Evolutionary conservation across 257 asterid species (phyloP), one percentile per base, ranked within the genome.

Genomic region (Nemophila menziesii): DNA sequence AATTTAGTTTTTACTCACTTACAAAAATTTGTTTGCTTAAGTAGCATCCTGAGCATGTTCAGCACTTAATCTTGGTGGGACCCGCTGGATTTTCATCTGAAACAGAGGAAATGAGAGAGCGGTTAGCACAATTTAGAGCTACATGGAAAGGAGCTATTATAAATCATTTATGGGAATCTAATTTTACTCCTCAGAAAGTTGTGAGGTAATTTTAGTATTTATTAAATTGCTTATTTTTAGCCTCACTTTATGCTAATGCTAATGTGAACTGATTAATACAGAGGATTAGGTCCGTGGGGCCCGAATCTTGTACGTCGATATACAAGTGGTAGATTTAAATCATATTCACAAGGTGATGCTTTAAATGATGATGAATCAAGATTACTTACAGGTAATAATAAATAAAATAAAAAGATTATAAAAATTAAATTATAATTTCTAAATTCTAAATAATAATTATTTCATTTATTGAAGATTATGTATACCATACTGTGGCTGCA

Each of bases 161-260:
- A 29, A 80, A 84, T 76, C 98, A 78, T 71, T 69, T 89, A 14
- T 89, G 98, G 98, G 98, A 89, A 73, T 74, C 98, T 52, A 89
- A 89, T 73, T 78, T 84, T 53, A 89, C 95, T 22, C 98, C 98
- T 2, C 89, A 75, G 74, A 89, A 64, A 70, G 20, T 89, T 63
- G 33, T 89, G 58, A 89, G 98, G 98, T 84, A 56, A 46, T 41
- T 41, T 41, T 13, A 24, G 22, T 41, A 8, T 22, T 3, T 10
- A 17, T 8, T 14, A 7, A n/a, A 17, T 7, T 41, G 12, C 9
- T 1, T 8, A 17, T 18, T 41, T 22, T 8, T 4, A 11, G 8
- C 12, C 14, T 8, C 20, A 14, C 22, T 20, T 41, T 41, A 22
- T 7, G 24, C n/a, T 51, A 5, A 42, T 17, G 23, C 19, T 51